Evolutionary conservation across 2,329 filamentous ascomycete species (phyloP).

Genomic region (Exutisphaerella laricina): DNA sequence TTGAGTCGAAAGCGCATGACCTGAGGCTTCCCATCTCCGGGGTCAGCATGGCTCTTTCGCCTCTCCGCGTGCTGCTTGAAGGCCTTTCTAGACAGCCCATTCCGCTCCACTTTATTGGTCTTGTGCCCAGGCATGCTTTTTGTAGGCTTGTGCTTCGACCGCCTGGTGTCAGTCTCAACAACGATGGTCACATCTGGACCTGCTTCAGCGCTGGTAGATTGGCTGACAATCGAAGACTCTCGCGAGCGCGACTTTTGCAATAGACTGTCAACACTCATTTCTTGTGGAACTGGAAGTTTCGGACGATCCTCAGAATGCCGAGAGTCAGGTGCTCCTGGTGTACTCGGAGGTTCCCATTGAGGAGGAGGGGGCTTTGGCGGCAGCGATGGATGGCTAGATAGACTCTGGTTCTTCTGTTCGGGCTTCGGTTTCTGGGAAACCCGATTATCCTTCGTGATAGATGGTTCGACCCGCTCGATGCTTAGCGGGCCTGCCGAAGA

Average conservation of each 20-base stretch:
- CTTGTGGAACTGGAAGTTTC: background rate
- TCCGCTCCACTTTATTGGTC: constrained; percentile 14
- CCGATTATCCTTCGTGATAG: background rate
- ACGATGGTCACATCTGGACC: constrained; percentile 14
- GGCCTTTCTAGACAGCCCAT: constrained; percentile 15
- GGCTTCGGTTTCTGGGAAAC: background rate
- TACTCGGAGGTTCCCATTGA: constrained; percentile 14
- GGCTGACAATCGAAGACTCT: constrained; percentile 18
- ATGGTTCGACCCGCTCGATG: constrained; percentile 15
- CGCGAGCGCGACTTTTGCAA: constrained; percentile 15
- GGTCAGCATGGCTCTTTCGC: constrained; percentile 3
- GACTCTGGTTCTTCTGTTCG: background rate
- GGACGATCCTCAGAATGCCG: background rate
- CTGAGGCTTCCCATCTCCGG: constrained; percentile 5
- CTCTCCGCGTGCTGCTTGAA: constrained; percentile 12
- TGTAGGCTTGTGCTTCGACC: constrained; percentile 1
- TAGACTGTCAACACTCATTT: background rate
- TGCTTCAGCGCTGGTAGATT: constrained; percentile 16
- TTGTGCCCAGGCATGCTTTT: constrained; percentile 7
- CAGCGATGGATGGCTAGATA: background rate
- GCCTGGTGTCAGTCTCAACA: constrained; percentile 7
- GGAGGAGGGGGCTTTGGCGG: constrained; percentile 1
- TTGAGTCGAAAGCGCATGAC: constrained; percentile 13
- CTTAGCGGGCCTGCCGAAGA: constrained; percentile 15
- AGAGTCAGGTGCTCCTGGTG: constrained; percentile 16